Base-by-base conservation (phyloP, 768 basidiomycete genomes). In the Goffeauzyma gilvescens region DNA sequence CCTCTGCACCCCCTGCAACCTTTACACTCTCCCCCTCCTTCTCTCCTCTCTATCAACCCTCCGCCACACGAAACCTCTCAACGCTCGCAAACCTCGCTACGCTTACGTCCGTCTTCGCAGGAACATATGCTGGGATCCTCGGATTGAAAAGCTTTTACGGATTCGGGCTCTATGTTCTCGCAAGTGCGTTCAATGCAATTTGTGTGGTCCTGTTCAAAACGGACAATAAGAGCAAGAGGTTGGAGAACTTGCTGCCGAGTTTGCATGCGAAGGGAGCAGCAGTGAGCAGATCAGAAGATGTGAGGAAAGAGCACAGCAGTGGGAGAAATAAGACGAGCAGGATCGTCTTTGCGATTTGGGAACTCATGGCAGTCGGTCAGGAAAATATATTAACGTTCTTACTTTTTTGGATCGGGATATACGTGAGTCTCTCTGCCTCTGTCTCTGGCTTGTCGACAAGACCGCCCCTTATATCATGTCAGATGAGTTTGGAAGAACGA, bases 401-500 rank as follows among this genome's bases (percentile, higher is more conserved):
- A 45, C 72, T 93, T 22, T 78, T 81, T 17, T 95, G 87, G 87
- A 95, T 87, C 26, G 67, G 90, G 42, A 81, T 87, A 61, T 90
- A 82, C 60, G 87, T 50, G 40, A 42, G 49, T 50, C n/a, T n/a
- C n/a, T n/a, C n/a, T n/a, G n/a, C n/a, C n/a, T n/a, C n/a, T n/a
- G n/a, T n/a, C n/a, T n/a, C n/a, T n/a, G n/a, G n/a, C n/a, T n/a
- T n/a, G n/a, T n/a, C n/a, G n/a, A n/a, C n/a, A n/a, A n/a, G n/a
- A n/a, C n/a, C n/a, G n/a, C n/a, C n/a, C n/a, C n/a, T n/a, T n/a
- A n/a, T n/a, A n/a, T n/a, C n/a, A n/a, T n/a, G n/a, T n/a, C n/a
- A n/a, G n/a, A n/a, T n/a, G n/a, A n/a, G n/a, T n/a, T n/a, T n/a
- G n/a, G n/a, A n/a, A n/a, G n/a, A n/a, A n/a, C n/a, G n/a, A n/a